Evolutionary conservation across 2,329 filamentous ascomycete genomes (phyloP), one percentile per base, ranked within the genome.

Genomic region (Leptodontidium sp.): DNA sequence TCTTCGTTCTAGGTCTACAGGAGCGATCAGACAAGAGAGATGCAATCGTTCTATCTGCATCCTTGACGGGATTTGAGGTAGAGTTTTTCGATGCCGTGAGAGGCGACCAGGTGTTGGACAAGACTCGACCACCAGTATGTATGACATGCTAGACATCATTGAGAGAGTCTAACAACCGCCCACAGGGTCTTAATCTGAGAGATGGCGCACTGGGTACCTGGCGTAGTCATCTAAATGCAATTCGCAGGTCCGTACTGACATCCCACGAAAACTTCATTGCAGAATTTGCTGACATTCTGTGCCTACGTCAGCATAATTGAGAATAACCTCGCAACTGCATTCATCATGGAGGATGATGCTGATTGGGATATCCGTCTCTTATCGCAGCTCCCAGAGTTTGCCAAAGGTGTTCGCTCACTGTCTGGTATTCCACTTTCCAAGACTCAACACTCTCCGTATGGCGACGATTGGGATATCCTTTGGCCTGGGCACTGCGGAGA

Each of bases 11-110:
- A 57, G 81, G 82, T 8, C 76, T 86, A 14, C 81, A 82, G 4
- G 79, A 81, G 47, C 79, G 84, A 49, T 81, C 80, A 2, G 84
- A 86, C 73, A 84, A 84, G 71, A 80, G 82, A 35, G 84, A 86
- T 78, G 81, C 80, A 1, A 75, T 86, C 14, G 75, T 79, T 1
- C 75, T 86, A 11, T 78, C 81, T 14, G 79, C 82, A 35, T 78
- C 81, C 0, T 68, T 84, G 35, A 80, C 80, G 0, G 81, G 80
- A 1, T 80, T 86, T 69, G 75, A 80, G 4, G 72, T 84, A 0
- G 80, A 84, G 15, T 84, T 80, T 73, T 71, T 84, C 4, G 79
- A 82, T 65, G 84, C 82, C 0, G 78, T 85, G 4, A 76, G 74
- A 32, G 49, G n/a, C 24, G 15, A 81, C 80, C 3, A 8, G 75